Evolutionary conservation across 441 rosid genomes (phyloP), one percentile per base, ranked within the genome.

Genomic region (Cnidoscolus chayamansa): DNA sequence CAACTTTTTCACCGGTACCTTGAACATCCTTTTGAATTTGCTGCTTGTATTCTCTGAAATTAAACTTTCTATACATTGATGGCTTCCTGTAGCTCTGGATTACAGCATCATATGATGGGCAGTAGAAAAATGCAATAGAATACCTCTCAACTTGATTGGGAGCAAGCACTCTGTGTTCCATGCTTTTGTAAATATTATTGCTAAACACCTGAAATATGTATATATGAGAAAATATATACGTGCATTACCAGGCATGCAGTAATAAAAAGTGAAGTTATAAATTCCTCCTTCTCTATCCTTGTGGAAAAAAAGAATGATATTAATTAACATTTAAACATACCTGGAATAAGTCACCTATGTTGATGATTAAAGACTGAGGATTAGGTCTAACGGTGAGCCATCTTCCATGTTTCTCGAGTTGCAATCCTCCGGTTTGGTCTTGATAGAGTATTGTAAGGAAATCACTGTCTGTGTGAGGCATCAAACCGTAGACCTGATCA

Each of bases 1-100:
- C 97, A 48, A 89, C 82, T 79, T 91, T 91, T 68, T 81, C 85
- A 43, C 94, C 97, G 7, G 85, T 84, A 63, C 81, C 86, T 76
- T 78, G 73, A 43, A 84, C 76, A 78, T 91, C 97, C 71, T 68
- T 76, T 40, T 76, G 80, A 25, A 78, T 77, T 82, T 89, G 90
- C 72, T 78, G 77, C 49, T 51, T 84, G 43, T 85, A 89, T 74
- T 87, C 94, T 45, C 64, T 66, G 75, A 83, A 87, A 63, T 81
- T 89, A 57, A 91, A 91, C 17, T 80, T 82, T 72, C 74, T 83
- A 70, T 89, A 91, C 58, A 81, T 31, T 35, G 85, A 45, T 63
- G 89, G 87, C 49, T 68, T 31, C 59, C 64, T 67, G 37, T 67
- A 63, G 73, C 84, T 76, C 69, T 84, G 72, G 45, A 91, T 87